phyloP scores from a whole-genome alignment of 495 filamentous ascomycete genomes.

The Talaromyces trachyspermus region DNA sequence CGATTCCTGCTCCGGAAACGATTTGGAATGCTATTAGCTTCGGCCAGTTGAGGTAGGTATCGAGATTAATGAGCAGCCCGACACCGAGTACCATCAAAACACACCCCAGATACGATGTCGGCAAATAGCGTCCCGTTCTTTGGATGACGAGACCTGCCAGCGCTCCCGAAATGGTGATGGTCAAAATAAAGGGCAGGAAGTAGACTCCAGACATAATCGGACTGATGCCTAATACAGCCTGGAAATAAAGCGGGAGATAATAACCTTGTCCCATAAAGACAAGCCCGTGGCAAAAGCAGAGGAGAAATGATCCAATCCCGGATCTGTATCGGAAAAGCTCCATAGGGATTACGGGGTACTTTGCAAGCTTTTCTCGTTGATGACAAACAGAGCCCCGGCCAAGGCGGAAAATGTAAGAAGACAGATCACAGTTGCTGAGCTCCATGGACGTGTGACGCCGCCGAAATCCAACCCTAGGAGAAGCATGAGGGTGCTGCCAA shows the following conservation, averaged over 20 bases:
- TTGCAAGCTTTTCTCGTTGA: constrained; percentile 64
- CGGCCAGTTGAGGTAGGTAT: constrained; percentile 39
- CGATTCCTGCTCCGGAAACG: constrained; percentile 48
- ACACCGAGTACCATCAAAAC: constrained; percentile 53
- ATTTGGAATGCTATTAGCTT: constrained; percentile 53
- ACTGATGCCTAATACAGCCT: constrained; percentile 51
- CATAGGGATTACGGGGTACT: constrained; percentile 70
- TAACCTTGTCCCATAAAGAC: constrained; percentile 40
- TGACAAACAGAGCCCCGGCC: constrained; percentile 52
- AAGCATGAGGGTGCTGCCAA: constrained; percentile 61
- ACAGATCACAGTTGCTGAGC: constrained; percentile 58
- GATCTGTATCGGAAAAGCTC: constrained; percentile 49
- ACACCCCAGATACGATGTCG: constrained; percentile 50
- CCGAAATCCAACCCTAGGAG: constrained; percentile 65
- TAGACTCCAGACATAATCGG: constrained; percentile 66
- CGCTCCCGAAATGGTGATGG: constrained; percentile 50
- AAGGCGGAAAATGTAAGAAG: constrained; percentile 67
- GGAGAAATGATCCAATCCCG: constrained; percentile 32
- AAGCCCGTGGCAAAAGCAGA: constrained; percentile 32
- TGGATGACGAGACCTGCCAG: constrained; percentile 41
- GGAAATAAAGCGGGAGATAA: constrained; percentile 49
- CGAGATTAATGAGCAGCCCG: constrained; percentile 57
- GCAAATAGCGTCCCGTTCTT: constrained; percentile 41
- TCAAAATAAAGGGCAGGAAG: constrained; percentile 58
- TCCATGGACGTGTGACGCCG: constrained; percentile 59